phyloP scores from a whole-genome alignment of 768 basidiomycete genomes.

The Pleurotus djamor region DNA sequence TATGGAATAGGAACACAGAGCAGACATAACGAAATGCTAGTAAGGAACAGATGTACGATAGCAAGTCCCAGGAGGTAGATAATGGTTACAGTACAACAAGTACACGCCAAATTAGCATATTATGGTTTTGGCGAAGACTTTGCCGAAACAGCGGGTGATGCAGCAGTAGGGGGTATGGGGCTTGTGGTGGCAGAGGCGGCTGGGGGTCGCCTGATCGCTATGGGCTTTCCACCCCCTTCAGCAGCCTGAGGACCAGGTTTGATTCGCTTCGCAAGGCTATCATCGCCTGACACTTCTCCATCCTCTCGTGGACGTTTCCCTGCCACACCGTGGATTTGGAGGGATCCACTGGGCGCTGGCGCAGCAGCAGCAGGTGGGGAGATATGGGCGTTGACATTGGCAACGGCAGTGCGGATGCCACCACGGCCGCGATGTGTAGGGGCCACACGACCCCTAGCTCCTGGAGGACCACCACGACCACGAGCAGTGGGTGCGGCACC shows the following conservation, averaged over 20 bases:
- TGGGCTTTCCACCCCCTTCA: slow-evolving; percentile 22
- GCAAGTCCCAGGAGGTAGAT: not conserved
- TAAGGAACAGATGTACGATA: not conserved
- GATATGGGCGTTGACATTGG: slow-evolving; percentile 30
- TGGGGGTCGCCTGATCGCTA: not conserved
- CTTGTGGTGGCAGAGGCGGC: too few species aligned
- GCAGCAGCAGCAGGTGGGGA: slow-evolving; percentile 30
- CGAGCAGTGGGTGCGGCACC: slow-evolving; percentile 9
- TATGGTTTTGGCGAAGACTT: not conserved
- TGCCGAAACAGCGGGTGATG: too few species aligned
- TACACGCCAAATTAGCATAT: not conserved
- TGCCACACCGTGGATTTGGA: slow-evolving; percentile 54
- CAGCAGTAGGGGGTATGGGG: too few species aligned
- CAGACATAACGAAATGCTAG: too few species aligned
- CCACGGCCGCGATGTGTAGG: slow-evolving; percentile 16
- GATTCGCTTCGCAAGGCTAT: slow-evolving; percentile 64
- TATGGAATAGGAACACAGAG: too few species aligned
- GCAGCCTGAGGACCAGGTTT: slow-evolving; percentile 38
- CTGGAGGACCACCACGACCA: slow-evolving; percentile 6
- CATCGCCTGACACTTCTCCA: slow-evolving; percentile 37
- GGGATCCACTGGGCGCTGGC: slow-evolving; percentile 44
- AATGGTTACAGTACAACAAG: not conserved
- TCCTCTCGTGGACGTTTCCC: slow-evolving; percentile 66
- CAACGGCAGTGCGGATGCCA: slow-evolving; percentile 15
- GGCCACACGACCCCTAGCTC: not conserved